Conservation (phyloP, 306 rosid species). For the Ormosia semicastrata region DNA sequence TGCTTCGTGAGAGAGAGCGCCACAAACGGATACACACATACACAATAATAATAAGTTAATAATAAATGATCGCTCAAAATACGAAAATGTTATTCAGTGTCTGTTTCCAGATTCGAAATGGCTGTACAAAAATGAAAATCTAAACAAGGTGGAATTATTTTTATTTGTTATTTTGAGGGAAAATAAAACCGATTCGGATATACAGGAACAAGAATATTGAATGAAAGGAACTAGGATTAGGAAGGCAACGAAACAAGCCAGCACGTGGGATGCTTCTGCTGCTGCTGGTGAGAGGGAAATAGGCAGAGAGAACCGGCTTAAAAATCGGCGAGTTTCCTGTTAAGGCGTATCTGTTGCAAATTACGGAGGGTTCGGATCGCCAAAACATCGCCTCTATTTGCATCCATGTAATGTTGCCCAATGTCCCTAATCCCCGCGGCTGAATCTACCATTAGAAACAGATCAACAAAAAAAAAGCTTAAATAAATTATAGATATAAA, state of each 20-base stretch:
- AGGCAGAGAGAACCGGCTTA: conserved; percentile 28
- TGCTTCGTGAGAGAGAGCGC: neutral
- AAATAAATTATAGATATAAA: neutral
- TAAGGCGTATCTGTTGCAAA: conserved; percentile 52
- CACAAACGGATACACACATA: neutral
- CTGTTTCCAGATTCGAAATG: neutral
- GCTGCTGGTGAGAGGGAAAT: neutral
- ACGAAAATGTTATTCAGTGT: neutral
- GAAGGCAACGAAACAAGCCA: neutral
- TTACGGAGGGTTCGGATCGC: conserved; percentile 61
- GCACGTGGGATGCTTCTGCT: neutral
- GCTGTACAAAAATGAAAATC: neutral
- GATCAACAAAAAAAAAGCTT: neutral
- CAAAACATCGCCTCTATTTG: conserved; percentile 48
- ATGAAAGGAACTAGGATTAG: neutral
- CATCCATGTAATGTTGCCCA: conserved; percentile 29
- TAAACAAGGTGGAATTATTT: neutral
- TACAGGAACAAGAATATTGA: conserved; percentile 37
- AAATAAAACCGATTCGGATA: conserved; percentile 6
- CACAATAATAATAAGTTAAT: neutral
- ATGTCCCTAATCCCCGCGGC: conserved; percentile 41
- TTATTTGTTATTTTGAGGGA: neutral
- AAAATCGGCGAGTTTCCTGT: conserved; percentile 83
- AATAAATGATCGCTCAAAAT: neutral
- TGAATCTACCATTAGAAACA: conserved; percentile 13